Base-by-base conservation (phyloP, 176 grass and related monocot species). In the Oropetium thomaeum region DNA sequence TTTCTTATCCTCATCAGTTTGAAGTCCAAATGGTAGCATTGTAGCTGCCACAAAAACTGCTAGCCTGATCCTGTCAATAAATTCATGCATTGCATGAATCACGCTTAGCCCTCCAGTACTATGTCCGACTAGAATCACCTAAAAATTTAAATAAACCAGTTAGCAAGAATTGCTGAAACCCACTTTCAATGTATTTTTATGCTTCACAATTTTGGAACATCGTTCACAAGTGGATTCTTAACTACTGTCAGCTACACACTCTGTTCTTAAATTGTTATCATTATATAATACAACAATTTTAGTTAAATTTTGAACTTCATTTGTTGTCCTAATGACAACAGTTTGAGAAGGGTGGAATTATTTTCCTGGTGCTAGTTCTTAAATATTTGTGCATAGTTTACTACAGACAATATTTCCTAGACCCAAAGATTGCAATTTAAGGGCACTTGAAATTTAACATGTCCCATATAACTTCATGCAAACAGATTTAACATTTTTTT, bases 21-120 rank as follows among this genome's bases (percentile, higher is more conserved):
- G 75, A 72, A 83, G 74, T 67, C 90, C 90, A 55, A 78, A 92
- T 72, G 90, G 90, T 38, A 92, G 83, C 90, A 92, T 92, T 11
- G 82, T 79, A 57, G 90, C 90, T 73, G 82, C 86, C 69, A 88
- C 80, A 69, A 88, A 88, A 79, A 88, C 44, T 74, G 80, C 69
- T 55, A 79, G 69, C 70, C 31, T 79, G 42, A 92, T 86, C 40
- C 81, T 88, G 48, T 86, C 75, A 57, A 67, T 47, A 4, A 80
- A 89, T 69, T 64, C 59, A 58, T 86, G 90, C 86, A 92, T 80
- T 33, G 79, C 90, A 58, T 92, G 90, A 71, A 84, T 88, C 30
- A 89, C 58, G 44, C 86, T 83, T 43, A 92, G 30, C 43, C 86
- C 90, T 80, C 82, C 90, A 23, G 80, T 72, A 62, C 86, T 73